Evolutionary conservation across 345 rosid genomes (phyloP).

Genomic region (Arabis hirsuta): DNA sequence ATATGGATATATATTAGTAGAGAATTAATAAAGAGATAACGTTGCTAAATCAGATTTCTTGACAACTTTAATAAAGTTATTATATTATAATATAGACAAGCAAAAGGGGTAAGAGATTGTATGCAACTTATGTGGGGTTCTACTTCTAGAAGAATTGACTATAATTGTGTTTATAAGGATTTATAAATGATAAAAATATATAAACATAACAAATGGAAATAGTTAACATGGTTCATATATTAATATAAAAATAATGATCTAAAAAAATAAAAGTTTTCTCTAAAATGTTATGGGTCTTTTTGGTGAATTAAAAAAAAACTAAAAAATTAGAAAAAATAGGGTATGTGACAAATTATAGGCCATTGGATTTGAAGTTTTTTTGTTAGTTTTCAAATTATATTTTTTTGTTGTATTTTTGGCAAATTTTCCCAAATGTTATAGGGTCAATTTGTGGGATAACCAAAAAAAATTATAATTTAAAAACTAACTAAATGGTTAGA

Average conservation of each 20-base stretch:
- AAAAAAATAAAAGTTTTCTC: too few species aligned
- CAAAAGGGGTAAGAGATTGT: neutral
- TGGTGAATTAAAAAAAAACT: too few species aligned
- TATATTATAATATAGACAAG: conserved; percentile 1
- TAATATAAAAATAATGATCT: neutral
- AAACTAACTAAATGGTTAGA: too few species aligned
- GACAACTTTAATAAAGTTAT: conserved; percentile 20
- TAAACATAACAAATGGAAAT: neutral
- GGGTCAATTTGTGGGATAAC: too few species aligned
- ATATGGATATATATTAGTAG: neutral
- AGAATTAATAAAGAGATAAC: conserved; percentile 17
- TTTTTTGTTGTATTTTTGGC: too few species aligned
- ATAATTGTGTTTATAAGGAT: neutral
- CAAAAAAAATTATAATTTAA: too few species aligned
- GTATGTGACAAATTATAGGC: too few species aligned
- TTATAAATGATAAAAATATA: neutral
- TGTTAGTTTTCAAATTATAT: too few species aligned
- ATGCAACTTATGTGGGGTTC: conserved; percentile 23
- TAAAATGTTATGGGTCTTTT: too few species aligned
- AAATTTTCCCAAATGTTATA: too few species aligned
- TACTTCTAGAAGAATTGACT: conserved; percentile 30
- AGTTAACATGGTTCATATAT: conserved; percentile 1
- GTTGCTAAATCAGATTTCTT: conserved; percentile 33
- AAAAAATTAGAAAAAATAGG: too few species aligned
- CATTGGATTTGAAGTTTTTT: too few species aligned